phyloP scores from a whole-genome alignment of 129 eudicot species.

The Helichrysum umbraculigerum region DNA sequence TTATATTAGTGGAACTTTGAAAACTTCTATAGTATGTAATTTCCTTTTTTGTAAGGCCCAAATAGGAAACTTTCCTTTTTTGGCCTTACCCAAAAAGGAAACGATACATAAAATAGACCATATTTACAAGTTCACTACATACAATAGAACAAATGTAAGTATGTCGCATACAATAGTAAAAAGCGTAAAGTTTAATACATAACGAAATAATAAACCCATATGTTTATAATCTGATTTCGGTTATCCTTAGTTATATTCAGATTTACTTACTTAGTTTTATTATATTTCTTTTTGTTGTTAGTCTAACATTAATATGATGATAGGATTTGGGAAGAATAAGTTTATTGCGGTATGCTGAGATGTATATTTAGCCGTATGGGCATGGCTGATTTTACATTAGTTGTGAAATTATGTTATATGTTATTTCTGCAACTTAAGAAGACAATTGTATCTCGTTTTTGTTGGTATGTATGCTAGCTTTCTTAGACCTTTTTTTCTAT shows the following conservation, averaged over 20 bases:
- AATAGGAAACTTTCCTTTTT: no score
- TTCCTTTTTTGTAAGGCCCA: no score
- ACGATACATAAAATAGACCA: no score
- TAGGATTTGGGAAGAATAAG: neutral
- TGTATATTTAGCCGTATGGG: neutral
- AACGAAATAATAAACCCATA: no score
- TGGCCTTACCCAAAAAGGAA: no score
- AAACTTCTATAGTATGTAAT: no score
- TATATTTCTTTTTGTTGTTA: neutral
- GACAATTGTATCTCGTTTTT: neutral
- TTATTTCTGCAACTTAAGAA: conserved; percentile 3
- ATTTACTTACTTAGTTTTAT: neutral
- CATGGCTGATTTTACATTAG: neutral
- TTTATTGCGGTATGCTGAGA: neutral
- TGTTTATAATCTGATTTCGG: no score
- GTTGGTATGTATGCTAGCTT: conserved; percentile 9
- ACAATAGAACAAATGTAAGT: no score
- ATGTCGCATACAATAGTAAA: no score
- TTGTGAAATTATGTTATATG: neutral
- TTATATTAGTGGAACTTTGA: no score
- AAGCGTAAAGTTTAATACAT: no score
- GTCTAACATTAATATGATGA: neutral
- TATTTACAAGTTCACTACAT: no score
- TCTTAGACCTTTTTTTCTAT: conserved; percentile 3
- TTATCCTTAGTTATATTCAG: neutral